A percentile compares a stretch with the other conserved stretches of the same genome.
phyloP scores from a whole-genome alignment of 2,329 filamentous ascomycete species.

The Neurospora sp. region DNA sequence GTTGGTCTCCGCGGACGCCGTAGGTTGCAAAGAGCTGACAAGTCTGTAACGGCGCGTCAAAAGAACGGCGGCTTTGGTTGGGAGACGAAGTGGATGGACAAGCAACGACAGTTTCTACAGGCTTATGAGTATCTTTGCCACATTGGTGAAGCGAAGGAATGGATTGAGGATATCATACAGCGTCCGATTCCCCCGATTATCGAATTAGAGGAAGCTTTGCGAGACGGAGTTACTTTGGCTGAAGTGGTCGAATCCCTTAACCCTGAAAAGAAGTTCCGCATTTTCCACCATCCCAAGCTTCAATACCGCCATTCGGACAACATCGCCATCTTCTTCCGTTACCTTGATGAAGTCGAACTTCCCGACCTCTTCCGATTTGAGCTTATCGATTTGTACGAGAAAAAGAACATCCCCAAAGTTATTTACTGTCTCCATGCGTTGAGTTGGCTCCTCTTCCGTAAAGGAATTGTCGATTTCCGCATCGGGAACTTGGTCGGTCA shows the following conservation, averaged over 20 bases:
- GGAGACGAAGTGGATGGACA: conserved; percentile 97
- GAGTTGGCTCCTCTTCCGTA: conserved; percentile 92
- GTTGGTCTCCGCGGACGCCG: conserved; percentile 77
- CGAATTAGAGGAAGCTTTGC: conserved; percentile 81
- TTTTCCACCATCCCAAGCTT: conserved; percentile 75
- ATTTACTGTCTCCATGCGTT: conserved; percentile 98
- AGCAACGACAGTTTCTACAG: conserved; percentile 89
- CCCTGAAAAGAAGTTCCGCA: conserved; percentile 63
- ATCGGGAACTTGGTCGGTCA: conserved; percentile 96
- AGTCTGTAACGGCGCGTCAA: conserved; percentile 35
- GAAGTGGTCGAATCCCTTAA: conserved; percentile 87
- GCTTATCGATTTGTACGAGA: conserved; percentile 94
- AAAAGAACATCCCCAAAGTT: conserved; percentile 98
- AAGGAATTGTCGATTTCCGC: conserved; percentile 88
- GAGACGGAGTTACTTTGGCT: conserved; percentile 87
- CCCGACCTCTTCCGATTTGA: conserved; percentile 96
- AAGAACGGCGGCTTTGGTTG: conserved; percentile 51
- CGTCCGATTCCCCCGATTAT: conserved; percentile 84
- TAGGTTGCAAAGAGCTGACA: conserved; percentile 64
- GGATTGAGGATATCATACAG: conserved; percentile 88
- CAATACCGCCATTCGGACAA: conserved; percentile 97
- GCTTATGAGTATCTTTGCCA: conserved; percentile 98
- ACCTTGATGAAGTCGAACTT: conserved; percentile 81
- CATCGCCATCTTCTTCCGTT: conserved; percentile 91
- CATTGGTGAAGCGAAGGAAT: conserved; percentile 97